Evolutionary conservation across 1,139 yeast genomes (phyloP).

Genomic region (Scheffersomyces quercinus): DNA sequence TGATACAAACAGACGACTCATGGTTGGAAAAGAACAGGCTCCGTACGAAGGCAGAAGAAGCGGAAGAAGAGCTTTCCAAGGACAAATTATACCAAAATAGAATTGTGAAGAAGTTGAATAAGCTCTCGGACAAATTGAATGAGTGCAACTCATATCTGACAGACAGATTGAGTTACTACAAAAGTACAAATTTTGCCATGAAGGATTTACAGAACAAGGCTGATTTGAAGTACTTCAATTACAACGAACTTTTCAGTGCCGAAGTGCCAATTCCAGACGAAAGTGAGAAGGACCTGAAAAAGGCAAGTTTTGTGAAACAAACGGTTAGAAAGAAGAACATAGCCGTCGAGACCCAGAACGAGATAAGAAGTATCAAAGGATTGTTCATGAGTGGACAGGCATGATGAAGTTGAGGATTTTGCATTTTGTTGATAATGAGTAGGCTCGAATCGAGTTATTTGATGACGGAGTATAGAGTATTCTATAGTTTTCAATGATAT

Average conservation of each 20-base stretch:
- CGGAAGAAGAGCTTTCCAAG: conserved; percentile 16
- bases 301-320: background rate
- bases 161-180: conserved; percentile 38
- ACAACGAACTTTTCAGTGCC: conserved; percentile 22
- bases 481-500: too few relatives aligned
- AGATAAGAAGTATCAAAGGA: conserved; percentile 46
- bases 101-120: conserved; percentile 24
- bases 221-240: conserved; percentile 37
- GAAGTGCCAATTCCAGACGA: conserved; percentile 10
- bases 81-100: conserved; percentile 30
- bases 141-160: conserved; percentile 32
- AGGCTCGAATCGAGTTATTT: too few relatives aligned
- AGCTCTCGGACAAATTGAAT: conserved; percentile 23
- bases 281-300: conserved; percentile 7
- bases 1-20: conserved; percentile 38
- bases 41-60: conserved; percentile 11
- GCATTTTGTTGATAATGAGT: too few relatives aligned
- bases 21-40: conserved; percentile 12
- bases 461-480: too few relatives aligned
- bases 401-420: conserved; percentile 8
- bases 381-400: conserved; percentile 46
- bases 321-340: conserved; percentile 26
- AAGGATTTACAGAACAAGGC: conserved; percentile 41
- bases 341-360: conserved; percentile 38
- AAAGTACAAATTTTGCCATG: conserved; percentile 27